Conservation (phyloP, 805 yeast genomes). For the Ogataea corticis region DNA sequence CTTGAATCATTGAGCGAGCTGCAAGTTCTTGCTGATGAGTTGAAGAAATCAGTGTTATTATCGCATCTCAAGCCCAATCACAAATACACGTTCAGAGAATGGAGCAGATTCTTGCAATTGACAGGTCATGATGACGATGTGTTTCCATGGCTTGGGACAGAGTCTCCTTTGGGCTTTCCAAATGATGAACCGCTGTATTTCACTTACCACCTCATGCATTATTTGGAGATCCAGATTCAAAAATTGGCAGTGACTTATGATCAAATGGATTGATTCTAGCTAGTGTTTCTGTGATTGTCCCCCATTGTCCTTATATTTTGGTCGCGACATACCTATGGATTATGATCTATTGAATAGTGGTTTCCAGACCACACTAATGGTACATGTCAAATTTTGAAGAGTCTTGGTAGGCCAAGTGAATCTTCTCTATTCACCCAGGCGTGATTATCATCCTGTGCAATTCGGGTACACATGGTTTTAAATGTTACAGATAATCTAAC, state of each 20-base stretch:
- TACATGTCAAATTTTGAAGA: no score
- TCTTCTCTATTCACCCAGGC: no score
- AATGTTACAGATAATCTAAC: no score
- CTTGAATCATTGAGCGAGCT: slow-evolving; percentile 23
- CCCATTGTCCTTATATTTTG: no score
- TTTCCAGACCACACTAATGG: no score
- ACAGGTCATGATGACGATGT: slow-evolving; percentile 30
- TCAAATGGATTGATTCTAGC: slow-evolving; percentile 1
- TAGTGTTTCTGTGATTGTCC: background rate
- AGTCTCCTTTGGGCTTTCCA: slow-evolving; percentile 70
- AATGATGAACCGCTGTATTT: slow-evolving; percentile 68
- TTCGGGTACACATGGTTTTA: no score
- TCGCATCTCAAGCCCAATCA: slow-evolving; percentile 42
- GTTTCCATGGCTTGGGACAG: slow-evolving; percentile 63
- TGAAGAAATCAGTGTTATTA: slow-evolving; percentile 35
- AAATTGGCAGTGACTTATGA: slow-evolving; percentile 28
- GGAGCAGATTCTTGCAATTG: slow-evolving; percentile 43
- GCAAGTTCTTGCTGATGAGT: slow-evolving; percentile 31
- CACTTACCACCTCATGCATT: slow-evolving; percentile 27
- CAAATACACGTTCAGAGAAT: slow-evolving; percentile 50
- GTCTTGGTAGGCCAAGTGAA: no score
- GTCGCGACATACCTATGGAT: no score
- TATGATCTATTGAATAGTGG: no score
- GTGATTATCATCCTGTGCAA: no score
- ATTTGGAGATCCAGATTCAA: slow-evolving; percentile 27